These are phyloP conservation scores for Periconia digitata DNA, from an alignment of 2,329 filamentous ascomycete genomes.

Conservation along the genomic window DNA sequence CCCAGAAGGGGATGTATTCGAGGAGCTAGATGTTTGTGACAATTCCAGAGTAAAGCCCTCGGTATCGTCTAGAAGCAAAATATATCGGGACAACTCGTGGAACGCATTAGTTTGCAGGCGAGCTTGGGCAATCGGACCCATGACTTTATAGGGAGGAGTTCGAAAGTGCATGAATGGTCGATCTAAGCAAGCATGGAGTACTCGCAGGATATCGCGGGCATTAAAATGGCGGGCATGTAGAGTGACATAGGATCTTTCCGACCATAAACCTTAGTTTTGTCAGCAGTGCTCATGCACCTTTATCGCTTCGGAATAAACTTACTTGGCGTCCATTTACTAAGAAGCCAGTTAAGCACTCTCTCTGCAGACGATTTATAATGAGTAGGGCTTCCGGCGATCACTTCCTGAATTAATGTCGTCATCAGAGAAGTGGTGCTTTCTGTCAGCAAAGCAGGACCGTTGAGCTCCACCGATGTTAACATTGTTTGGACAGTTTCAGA, in stretches of 20 bases:
- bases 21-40: background rate
- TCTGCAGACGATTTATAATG: conserved; percentile 68
- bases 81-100: conserved; percentile 50
- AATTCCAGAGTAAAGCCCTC: conserved; percentile 9
- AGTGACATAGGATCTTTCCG: conserved; percentile 67
- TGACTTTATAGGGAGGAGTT: conserved; percentile 33
- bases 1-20: conserved; percentile 14
- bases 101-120: conserved; percentile 47
- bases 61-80: conserved; percentile 45
- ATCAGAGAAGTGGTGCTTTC: conserved; percentile 79
- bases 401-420: conserved; percentile 66
- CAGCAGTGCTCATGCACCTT: conserved; percentile 4
- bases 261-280: conserved; percentile 43
- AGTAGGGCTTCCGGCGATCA: conserved; percentile 68
- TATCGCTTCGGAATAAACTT: conserved; percentile 41
- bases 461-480: conserved; percentile 75
- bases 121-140: conserved; percentile 47
- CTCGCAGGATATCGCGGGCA: conserved; percentile 65
- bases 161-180: conserved; percentile 33
- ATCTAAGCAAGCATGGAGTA: conserved; percentile 72
- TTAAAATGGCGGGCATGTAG: conserved; percentile 65
- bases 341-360: conserved; percentile 78
- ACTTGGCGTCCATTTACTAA: conserved; percentile 82
- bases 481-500: conserved; percentile 72
- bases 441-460: conserved; percentile 75